Conservation (phyloP, 2,329 filamentous ascomycete genomes). For the Apiospora marii region DNA sequence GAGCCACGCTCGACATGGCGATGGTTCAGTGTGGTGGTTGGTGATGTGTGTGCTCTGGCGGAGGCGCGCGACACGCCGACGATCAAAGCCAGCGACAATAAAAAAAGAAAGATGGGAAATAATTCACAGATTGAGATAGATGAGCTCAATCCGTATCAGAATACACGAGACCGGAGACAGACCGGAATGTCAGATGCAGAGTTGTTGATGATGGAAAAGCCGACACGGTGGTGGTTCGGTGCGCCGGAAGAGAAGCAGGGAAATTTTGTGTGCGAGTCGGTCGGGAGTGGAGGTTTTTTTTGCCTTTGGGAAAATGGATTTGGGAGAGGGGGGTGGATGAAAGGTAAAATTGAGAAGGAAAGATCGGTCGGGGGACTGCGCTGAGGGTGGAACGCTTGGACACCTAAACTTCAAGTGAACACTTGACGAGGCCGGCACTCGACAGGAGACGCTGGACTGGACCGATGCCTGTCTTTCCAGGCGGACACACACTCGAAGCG, state of each 20-base stretch:
- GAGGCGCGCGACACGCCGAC: conserved; percentile 26
- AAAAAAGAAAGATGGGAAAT: conserved; percentile 28
- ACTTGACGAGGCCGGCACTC: background rate
- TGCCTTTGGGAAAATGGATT: conserved; percentile 21
- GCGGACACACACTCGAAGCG: background rate
- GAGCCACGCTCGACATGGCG: conserved; percentile 58
- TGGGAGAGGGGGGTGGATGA: conserved; percentile 24
- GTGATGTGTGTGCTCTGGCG: conserved; percentile 3
- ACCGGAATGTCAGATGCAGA: conserved; percentile 34
- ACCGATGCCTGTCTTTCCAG: conserved; percentile 10
- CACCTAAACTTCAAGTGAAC: conserved; percentile 20
- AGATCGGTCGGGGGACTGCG: conserved; percentile 12
- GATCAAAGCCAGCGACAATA: conserved; percentile 4
- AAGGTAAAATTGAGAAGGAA: conserved; percentile 22
- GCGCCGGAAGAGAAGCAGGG: conserved; percentile 36
- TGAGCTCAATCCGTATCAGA: conserved; percentile 23
- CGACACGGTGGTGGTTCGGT: conserved; percentile 41
- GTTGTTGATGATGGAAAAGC: conserved; percentile 39
- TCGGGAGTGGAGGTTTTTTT: conserved; percentile 41
- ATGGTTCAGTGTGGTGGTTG: conserved; percentile 12
- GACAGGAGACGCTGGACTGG: background rate
- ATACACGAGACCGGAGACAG: conserved; percentile 36
- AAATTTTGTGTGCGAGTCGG: conserved; percentile 42
- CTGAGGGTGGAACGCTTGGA: conserved; percentile 10
- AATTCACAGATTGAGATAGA: conserved; percentile 32